Evolutionary conservation across 257 asterid genomes (phyloP).

Genomic region (Ilex aquifolium): DNA sequence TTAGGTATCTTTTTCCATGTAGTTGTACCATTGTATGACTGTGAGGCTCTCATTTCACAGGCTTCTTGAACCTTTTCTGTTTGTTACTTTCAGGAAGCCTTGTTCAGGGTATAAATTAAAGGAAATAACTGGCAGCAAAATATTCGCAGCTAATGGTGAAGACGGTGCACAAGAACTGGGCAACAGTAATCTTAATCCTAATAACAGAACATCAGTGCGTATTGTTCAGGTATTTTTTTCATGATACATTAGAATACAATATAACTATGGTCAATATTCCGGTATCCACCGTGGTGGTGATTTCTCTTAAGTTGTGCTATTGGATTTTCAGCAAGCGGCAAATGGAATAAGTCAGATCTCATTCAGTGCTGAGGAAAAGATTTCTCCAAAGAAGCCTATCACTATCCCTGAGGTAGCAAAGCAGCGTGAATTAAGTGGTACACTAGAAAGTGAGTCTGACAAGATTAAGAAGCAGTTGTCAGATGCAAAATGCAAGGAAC

Average conservation of each 20-base stretch:
- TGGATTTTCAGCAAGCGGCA: conserved; percentile 52
- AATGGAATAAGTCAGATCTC: conserved; percentile 84
- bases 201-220: conserved; percentile 74
- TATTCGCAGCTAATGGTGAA: conserved; percentile 68
- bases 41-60: too few relatives aligned
- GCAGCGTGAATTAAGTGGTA: conserved; percentile 92
- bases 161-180: conserved; percentile 53
- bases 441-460: conserved; percentile 72
- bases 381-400: conserved; percentile 79
- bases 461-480: conserved; percentile 81
- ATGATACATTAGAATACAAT: too few relatives aligned
- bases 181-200: conserved; percentile 38
- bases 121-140: conserved; percentile 98
- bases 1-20: too few relatives aligned
- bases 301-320: background rate
- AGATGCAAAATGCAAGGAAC: conserved; percentile 82
- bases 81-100: conserved; percentile 57
- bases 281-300: too few relatives aligned
- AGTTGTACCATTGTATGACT: too few relatives aligned
- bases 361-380: conserved; percentile 77
- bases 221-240: conserved; percentile 66
- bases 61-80: too few relatives aligned
- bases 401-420: conserved; percentile 86
- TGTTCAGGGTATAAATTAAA: conserved; percentile 89
- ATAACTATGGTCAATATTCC: too few relatives aligned